These are phyloP conservation scores for Trichophyton verrucosum DNA, from an alignment of 2,329 filamentous ascomycete genomes.

Conservation along the genomic window DNA sequence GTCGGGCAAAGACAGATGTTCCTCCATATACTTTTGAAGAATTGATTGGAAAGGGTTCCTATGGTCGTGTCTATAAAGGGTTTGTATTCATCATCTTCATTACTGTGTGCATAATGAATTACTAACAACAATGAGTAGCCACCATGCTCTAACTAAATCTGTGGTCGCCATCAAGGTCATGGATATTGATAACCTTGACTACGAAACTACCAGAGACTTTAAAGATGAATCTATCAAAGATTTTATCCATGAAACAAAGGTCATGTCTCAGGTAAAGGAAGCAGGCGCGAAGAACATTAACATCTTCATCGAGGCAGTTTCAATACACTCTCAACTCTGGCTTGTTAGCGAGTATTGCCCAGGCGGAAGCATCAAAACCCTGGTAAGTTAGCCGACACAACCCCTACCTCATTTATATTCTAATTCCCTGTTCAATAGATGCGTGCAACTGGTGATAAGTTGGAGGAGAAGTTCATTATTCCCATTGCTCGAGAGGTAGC, in stretches of 20 bases:
- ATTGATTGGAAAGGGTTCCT: constrained; percentile 40
- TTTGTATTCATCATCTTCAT: constrained; percentile 12
- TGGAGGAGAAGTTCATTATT: constrained; percentile 51
- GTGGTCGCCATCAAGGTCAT: constrained; percentile 42
- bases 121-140: constrained; percentile 13
- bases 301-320: constrained; percentile 50
- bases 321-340: constrained; percentile 53
- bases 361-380: constrained; percentile 51
- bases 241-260: constrained; percentile 51
- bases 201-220: constrained; percentile 34
- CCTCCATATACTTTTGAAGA: constrained; percentile 40
- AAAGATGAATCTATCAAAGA: constrained; percentile 40
- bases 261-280: constrained; percentile 50
- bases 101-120: constrained; percentile 7
- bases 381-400: constrained; percentile 34
- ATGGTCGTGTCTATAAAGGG: constrained; percentile 41
- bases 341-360: constrained; percentile 55
- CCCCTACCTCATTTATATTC: neutral
- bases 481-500: constrained; percentile 53
- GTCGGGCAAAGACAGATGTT: constrained; percentile 31
- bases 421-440: constrained; percentile 23
- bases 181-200: constrained; percentile 39
- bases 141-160: constrained; percentile 27
- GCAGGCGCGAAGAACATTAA: constrained; percentile 52
- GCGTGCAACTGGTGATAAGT: constrained; percentile 36